Conservation (phyloP, 371 early-diverging fungal genomes). For the Enterocytospora artemiae region DNA sequence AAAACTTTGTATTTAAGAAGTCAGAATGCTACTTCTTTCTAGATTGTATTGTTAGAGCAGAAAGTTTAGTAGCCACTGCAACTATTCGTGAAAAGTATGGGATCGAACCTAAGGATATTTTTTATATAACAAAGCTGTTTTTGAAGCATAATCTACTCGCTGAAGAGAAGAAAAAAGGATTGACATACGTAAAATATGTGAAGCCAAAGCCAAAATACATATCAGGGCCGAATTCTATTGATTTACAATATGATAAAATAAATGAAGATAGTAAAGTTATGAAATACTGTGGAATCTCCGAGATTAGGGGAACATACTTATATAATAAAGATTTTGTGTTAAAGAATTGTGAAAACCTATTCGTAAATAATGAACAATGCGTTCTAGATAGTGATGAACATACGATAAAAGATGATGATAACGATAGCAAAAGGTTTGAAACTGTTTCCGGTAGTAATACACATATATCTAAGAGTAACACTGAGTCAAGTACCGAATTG, state of each 20-base stretch:
- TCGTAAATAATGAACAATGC: no score
- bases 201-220: background rate
- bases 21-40: conserved; percentile 31
- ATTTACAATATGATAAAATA: no score
- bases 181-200: background rate
- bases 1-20: conserved; percentile 23
- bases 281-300: no score
- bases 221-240: no score
- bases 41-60: conserved; percentile 18
- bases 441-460: background rate
- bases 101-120: conserved; percentile 35
- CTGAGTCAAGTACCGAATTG: background rate
- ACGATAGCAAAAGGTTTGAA: no score
- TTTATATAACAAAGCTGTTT: conserved; percentile 36
- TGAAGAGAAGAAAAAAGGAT: conserved; percentile 23
- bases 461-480: background rate
- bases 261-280: no score
- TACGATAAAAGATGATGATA: no score
- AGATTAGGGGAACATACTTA: no score
- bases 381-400: no score
- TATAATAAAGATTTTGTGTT: no score
- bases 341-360: no score
- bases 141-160: conserved; percentile 12
- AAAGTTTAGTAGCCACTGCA: conserved; percentile 7
- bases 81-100: conserved; percentile 14